A percentile compares a stretch with the other conserved stretches of the same genome.
Conservation (phyloP, 768 basidiomycete genomes). For the Boletus rubropictus region DNA sequence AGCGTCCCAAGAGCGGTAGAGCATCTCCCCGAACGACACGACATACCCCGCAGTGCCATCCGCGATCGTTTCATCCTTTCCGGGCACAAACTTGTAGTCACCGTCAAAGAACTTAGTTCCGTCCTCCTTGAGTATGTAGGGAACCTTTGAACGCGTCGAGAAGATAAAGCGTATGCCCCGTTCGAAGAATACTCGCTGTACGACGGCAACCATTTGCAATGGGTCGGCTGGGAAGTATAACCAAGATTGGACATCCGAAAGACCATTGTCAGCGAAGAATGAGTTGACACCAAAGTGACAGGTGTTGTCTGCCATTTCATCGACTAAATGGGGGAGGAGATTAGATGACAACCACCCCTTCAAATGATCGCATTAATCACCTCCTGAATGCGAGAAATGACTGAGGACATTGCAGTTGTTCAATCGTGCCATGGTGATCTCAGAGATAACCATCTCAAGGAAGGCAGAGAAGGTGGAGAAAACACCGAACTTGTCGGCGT, state of each 20-base stretch:
- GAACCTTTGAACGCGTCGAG: conserved; percentile 86
- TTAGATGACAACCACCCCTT: neutral
- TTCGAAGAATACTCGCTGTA: conserved; percentile 77
- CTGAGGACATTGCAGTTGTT: conserved; percentile 84
- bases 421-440: conserved; percentile 88
- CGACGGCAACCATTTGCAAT: conserved; percentile 71
- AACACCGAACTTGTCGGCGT: conserved; percentile 74
- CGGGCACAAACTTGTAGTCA: conserved; percentile 73
- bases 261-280: conserved; percentile 84
- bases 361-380: conserved; percentile 32
- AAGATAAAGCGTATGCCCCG: conserved; percentile 81
- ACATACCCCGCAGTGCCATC: conserved; percentile 80
- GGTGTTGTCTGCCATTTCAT: conserved; percentile 62
- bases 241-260: conserved; percentile 70
- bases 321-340: conserved; percentile 36
- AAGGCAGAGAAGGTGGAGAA: conserved; percentile 91
- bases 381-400: conserved; percentile 88
- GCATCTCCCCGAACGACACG: conserved; percentile 82
- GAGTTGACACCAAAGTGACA: conserved; percentile 76
- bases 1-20: conserved; percentile 79
- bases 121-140: conserved; percentile 76
- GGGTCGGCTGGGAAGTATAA: conserved; percentile 88
- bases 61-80: conserved; percentile 76
- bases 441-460: conserved; percentile 86
- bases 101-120: conserved; percentile 62